A percentile compares a stretch with the other conserved stretches of the same genome.
phyloP scores from a whole-genome alignment of 2,329 filamentous ascomycete species.

The Aspergillus nomiae region DNA sequence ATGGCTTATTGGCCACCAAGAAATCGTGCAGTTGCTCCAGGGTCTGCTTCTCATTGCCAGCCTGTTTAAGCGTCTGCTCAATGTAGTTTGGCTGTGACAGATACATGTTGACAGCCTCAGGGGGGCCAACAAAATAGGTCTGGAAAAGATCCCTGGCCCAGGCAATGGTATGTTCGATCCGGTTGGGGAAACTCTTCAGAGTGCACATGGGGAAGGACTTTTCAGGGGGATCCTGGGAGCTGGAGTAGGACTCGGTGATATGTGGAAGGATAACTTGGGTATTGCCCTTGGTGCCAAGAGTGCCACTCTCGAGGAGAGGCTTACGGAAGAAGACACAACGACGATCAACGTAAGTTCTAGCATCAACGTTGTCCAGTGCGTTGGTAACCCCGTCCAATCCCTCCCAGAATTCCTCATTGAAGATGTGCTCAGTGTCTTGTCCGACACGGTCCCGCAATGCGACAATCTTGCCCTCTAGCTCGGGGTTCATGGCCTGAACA shows the following conservation, averaged over 20 bases:
- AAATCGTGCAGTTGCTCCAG: conserved; percentile 88
- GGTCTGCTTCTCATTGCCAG: conserved; percentile 92
- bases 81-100: conserved; percentile 90
- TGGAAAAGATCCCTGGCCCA: conserved; percentile 98
- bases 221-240: conserved; percentile 94
- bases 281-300: conserved; percentile 98
- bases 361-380: conserved; percentile 95
- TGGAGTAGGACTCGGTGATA: conserved; percentile 95
- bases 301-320: conserved; percentile 92
- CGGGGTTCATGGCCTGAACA: conserved; percentile 95
- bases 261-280: conserved; percentile 91
- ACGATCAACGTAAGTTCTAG: conserved; percentile 92
- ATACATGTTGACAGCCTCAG: conserved; percentile 93
- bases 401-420: conserved; percentile 92
- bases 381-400: conserved; percentile 90
- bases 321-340: conserved; percentile 99
- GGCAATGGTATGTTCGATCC: conserved; percentile 97
- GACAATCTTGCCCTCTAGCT: conserved; percentile 81
- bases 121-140: conserved; percentile 87
- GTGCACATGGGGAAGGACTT: conserved; percentile 99
- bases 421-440: conserved; percentile 87
- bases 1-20: conserved; percentile 85
- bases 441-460: conserved; percentile 88
- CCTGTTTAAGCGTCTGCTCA: conserved; percentile 82
- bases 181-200: conserved; percentile 93